Conservation (phyloP, 306 rosid species). For the Cucurbita maxima region DNA sequence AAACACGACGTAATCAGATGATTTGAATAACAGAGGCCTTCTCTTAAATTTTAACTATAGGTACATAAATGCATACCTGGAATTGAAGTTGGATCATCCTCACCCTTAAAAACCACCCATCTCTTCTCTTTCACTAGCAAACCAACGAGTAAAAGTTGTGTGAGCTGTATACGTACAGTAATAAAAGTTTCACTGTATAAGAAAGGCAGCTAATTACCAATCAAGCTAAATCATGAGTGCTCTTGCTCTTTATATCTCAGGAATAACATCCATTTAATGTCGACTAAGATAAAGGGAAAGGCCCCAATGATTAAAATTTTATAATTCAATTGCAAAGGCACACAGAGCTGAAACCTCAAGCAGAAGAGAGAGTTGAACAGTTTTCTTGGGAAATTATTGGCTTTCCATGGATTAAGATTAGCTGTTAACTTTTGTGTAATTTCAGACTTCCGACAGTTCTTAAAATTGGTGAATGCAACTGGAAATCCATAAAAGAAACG, state of each 20-base stretch:
- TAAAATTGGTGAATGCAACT: neutral
- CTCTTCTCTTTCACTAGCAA: constrained; percentile 83
- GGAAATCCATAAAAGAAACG: neutral
- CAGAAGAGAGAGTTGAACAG: neutral
- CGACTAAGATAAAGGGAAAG: neutral
- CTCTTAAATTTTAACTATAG: neutral
- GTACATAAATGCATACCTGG: constrained; percentile 47
- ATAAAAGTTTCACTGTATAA: neutral
- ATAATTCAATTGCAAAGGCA: neutral
- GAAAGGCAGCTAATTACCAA: neutral
- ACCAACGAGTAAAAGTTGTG: neutral
- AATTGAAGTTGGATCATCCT: constrained; percentile 75
- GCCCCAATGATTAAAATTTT: neutral
- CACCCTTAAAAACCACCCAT: constrained; percentile 90
- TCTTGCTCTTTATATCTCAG: neutral
- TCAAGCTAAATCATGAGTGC: neutral
- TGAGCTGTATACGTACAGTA: neutral
- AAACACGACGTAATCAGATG: neutral
- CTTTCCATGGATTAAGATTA: neutral
- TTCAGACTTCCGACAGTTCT: neutral
- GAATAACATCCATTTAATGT: neutral
- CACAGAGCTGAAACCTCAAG: neutral
- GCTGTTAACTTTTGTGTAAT: neutral
- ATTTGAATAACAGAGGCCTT: neutral
- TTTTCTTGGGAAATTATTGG: neutral